Evolutionary conservation across 257 asterid genomes (phyloP), one percentile per base, ranked within the genome.

Genomic region (Nyctanthes arbortristis): DNA sequence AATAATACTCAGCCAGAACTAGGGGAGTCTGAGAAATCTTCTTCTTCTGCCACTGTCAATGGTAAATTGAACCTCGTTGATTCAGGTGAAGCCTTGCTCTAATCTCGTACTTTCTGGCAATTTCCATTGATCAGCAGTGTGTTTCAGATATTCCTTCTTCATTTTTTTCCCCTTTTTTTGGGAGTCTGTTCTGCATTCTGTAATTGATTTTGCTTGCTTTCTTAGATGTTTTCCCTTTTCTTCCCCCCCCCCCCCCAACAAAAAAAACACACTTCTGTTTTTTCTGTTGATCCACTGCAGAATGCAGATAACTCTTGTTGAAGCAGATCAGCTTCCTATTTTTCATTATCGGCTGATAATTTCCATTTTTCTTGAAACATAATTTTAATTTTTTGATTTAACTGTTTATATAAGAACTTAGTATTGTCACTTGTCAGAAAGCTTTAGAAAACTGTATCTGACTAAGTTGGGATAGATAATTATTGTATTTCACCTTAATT

Each of bases 1-100:
- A 47, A 56, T 67, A 66, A 61, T 70, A 33, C 8, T 29, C 76
- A 65, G 45, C 60, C 63, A 65, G 86, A 68, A 25, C 18, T 31
- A 58, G 47, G 65, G 36, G 74, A 73, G 66, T 66, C 54, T 47
- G 68, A 64, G 73, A 77, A 69, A 52, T 67, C 85, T 69, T 81
- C 85, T 68, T 66, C 77, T 71, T 67, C 72, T 58, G 36, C 78
- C 11, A 45, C 62, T 57, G 49, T 71, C 63, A 35, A 18, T 71
- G 81, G 75, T 69, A 67, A n/a, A 58, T 74, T 61, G 65, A 74
- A 67, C 56, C 73, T 54, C 28, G 78, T 68, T 54, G 84, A 73
- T 78, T 76, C 85, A 78, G 93, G 96, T 86, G 71, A 56, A 28
- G 22, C 52, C 39, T 56, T 33, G 5, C 10, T 59, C 52, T 63